Conservation (phyloP, 371 early-diverging fungal species). For the Chytridiales sp. region DNA sequence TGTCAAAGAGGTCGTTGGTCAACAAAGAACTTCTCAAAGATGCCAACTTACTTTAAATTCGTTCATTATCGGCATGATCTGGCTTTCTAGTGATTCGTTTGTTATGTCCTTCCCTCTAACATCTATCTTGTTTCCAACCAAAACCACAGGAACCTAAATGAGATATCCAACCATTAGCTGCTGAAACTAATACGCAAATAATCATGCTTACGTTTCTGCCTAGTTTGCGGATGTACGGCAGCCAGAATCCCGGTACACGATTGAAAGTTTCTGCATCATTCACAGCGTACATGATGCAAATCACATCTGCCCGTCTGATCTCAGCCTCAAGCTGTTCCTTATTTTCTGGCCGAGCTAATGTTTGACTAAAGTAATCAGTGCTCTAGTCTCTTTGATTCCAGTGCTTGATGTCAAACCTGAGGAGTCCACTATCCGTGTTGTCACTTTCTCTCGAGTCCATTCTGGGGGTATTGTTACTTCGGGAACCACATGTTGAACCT, state of each 20-base stretch:
- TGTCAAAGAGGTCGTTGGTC: slow-evolving; percentile 23
- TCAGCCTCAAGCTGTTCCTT: slow-evolving; percentile 84
- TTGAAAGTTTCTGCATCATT: slow-evolving; percentile 80
- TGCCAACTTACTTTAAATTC: slow-evolving; percentile 77
- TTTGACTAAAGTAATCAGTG: no score
- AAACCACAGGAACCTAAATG: slow-evolving; percentile 82
- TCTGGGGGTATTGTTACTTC: slow-evolving; percentile 98
- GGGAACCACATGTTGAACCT: slow-evolving; percentile 95
- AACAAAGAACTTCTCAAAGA: slow-evolving; percentile 16
- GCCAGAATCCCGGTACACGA: slow-evolving; percentile 83
- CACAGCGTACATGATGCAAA: slow-evolving; percentile 93
- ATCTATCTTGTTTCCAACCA: slow-evolving; percentile 98
- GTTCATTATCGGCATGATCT: slow-evolving; percentile 95
- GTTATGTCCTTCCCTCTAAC: slow-evolving; percentile 77
- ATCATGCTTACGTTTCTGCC: slow-evolving; percentile 76
- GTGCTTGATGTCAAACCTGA: slow-evolving; percentile 57
- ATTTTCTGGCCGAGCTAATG: slow-evolving; percentile 77
- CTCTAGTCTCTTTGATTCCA: no score
- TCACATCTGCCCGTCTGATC: slow-evolving; percentile 92
- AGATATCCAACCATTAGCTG: not conserved
- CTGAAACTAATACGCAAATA: not conserved
- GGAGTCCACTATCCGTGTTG: slow-evolving; percentile 94
- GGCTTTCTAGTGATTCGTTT: slow-evolving; percentile 81
- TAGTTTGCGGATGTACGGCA: slow-evolving; percentile 84
- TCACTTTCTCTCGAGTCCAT: slow-evolving; percentile 93